Base-by-base conservation (phyloP, 2,329 filamentous ascomycete genomes). In the Xylaria sp. region DNA sequence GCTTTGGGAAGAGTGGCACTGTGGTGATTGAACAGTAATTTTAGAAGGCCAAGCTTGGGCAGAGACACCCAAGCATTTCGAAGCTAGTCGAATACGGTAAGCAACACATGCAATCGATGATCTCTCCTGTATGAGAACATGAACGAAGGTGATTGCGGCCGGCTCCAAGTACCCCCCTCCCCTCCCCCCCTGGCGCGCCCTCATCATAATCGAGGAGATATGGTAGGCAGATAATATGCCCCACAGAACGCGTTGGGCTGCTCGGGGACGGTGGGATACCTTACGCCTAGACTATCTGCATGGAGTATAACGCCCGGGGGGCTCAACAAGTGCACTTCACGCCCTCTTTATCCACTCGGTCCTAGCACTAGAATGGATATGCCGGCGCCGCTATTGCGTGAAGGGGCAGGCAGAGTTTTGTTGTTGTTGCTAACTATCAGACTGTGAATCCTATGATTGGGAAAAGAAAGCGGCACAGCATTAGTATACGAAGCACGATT, bases 71-170 rank as follows among this genome's bases (percentile, higher is more conserved):
- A 8, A 21, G 11, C 57, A 27, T 24, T 34, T 61, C 1, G 9
- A 4, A 39, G 24, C 66, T 68, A 64, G 57, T 42, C 45, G n/a
- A 42, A 50, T 50, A 56, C 27, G 61, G 61, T 61, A 64, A 64
- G 34, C n/a, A n/a, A 36, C 45, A 34, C 34, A 36, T 50, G 27
- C 34, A 51, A 60, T 64, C 50, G 51, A 51, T 53, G 65, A 68
- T 61, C 61, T 55, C 55, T 30, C 47, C 50, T 58, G 14, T 61
- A 42, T 30, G 17, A 57, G 57, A 51, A 59, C 53, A 59, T 8
- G 27, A 27, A 34, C 48, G 53, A 56, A 54, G 9, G 42, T 45
- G 47, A 54, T 45, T 61, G 24, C 57, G 56, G 57, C 30, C 48
- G 47, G 56, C 39, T 30, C 19, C 42, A 27, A 39, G 42, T 24